Percentiles rank a stretch among this genome's conserved stretches.
Evolutionary conservation across 2,329 filamentous ascomycete species (phyloP).

Genomic region (Rosellinia necatrix): DNA sequence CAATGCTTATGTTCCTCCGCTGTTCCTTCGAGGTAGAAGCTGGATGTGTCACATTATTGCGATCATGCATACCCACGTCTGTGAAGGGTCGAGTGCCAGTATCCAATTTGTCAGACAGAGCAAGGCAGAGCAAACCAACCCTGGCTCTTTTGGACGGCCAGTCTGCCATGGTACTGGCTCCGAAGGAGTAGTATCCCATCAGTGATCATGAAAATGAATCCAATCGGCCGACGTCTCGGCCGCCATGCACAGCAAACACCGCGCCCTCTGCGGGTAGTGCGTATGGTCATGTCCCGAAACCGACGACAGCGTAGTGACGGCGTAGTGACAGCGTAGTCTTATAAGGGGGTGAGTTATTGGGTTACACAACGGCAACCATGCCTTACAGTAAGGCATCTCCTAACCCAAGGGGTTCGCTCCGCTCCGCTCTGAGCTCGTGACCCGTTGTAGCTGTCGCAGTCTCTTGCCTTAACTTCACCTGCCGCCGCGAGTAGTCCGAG

Average conservation of each 20-base stretch:
- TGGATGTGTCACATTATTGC: neutral
- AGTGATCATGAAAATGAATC: too few species aligned
- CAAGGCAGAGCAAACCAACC: slow-evolving; percentile 14
- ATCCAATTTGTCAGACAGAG: slow-evolving; percentile 21
- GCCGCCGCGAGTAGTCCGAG: neutral
- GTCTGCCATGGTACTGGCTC: slow-evolving; percentile 10
- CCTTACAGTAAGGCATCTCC: neutral
- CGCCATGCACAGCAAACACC: neutral
- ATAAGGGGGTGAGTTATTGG: slow-evolving; percentile 20
- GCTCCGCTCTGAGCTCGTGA: slow-evolving; percentile 27
- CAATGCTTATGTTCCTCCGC: slow-evolving; percentile 11
- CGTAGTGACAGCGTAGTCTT: neutral
- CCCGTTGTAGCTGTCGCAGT: slow-evolving; percentile 15
- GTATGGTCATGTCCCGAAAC: neutral
- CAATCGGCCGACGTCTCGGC: neutral
- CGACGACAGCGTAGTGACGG: slow-evolving; percentile 5
- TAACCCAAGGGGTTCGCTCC: too few species aligned
- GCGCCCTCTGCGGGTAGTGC: neutral
- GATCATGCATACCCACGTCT: slow-evolving; percentile 4
- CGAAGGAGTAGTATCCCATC: slow-evolving; percentile 13
- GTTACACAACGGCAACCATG: slow-evolving; percentile 14
- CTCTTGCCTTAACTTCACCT: slow-evolving; percentile 9
- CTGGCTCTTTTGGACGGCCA: neutral
- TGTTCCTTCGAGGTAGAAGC: neutral
- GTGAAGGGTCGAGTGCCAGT: neutral